Evolutionary conservation across 2,329 filamentous ascomycete species (phyloP).

Genomic region (Stagonosporopsis vannaccii): DNA sequence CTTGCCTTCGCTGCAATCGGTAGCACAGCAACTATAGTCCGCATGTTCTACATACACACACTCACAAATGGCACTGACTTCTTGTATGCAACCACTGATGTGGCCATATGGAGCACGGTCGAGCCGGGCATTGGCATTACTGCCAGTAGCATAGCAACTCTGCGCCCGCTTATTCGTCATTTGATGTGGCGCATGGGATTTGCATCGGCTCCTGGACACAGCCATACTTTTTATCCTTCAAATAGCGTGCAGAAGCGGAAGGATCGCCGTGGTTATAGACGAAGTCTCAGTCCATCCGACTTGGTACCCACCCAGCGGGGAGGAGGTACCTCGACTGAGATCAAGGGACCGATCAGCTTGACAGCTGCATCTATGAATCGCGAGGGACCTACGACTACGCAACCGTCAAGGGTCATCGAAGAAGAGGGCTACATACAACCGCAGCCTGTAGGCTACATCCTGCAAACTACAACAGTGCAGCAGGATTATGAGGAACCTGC

Average conservation of each 20-base stretch:
- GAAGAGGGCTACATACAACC: constrained; percentile 10
- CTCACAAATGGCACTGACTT: constrained; percentile 51
- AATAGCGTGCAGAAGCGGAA: constrained; percentile 20
- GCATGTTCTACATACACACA: constrained; percentile 53
- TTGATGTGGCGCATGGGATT: constrained; percentile 32
- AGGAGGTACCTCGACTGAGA: constrained; percentile 21
- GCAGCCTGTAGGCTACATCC: constrained; percentile 18
- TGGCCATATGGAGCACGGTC: constrained; percentile 49
- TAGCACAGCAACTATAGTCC: constrained; percentile 59
- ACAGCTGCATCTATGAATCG: not conserved
- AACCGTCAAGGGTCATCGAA: constrained; percentile 8
- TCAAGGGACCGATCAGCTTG: constrained; percentile 14
- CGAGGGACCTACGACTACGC: constrained; percentile 2
- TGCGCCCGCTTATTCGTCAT: constrained; percentile 56
- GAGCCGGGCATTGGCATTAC: constrained; percentile 49
- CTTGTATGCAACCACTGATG: constrained; percentile 51
- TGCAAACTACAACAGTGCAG: constrained; percentile 28
- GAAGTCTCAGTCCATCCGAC: constrained; percentile 28
- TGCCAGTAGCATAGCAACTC: constrained; percentile 58
- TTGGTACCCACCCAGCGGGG: constrained; percentile 22
- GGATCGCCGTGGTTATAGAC: constrained; percentile 29
- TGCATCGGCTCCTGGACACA: constrained; percentile 24
- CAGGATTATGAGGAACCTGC: constrained; percentile 25
- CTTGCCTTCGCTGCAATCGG: constrained; percentile 54
- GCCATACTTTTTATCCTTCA: constrained; percentile 18